phyloP scores from a whole-genome alignment of 2,329 filamentous ascomycete species.

The Pestalotiopsis sp. region DNA sequence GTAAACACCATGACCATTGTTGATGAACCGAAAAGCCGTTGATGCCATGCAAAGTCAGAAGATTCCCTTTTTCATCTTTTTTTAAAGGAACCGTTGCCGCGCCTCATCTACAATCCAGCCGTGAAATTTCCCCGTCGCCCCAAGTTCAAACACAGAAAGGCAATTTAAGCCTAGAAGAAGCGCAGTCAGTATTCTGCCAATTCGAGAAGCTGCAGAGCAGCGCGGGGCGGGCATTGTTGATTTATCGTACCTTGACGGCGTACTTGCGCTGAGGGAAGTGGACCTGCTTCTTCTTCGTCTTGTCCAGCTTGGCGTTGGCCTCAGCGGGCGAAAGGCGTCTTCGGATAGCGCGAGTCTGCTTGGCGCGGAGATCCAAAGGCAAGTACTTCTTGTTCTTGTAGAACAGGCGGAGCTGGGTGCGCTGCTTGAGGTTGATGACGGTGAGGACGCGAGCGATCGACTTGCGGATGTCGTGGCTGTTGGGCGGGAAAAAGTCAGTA shows the following conservation, averaged over 20 bases:
- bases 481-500: conserved; percentile 20
- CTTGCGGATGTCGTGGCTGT: conserved; percentile 97
- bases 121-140: conserved; percentile 23
- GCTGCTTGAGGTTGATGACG: conserved; percentile 99
- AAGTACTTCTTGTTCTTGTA: conserved; percentile 99
- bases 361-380: conserved; percentile 96
- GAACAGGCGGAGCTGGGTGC: conserved; percentile 96
- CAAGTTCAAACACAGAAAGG: conserved; percentile 14
- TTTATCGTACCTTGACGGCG: conserved; percentile 85
- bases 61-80: conserved; percentile 33
- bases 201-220: not conserved
- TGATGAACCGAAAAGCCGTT: conserved; percentile 40
- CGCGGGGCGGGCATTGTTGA: not conserved
- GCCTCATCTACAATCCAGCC: conserved; percentile 28
- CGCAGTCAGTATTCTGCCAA: not conserved
- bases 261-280: conserved; percentile 99
- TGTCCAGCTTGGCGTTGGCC: conserved; percentile 80
- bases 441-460: conserved; percentile 98
- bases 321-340: conserved; percentile 93
- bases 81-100: conserved; percentile 29
- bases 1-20: conserved; percentile 34
- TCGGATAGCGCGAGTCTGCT: conserved; percentile 98
- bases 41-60: conserved; percentile 41
- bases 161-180: conserved; percentile 27
- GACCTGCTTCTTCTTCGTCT: conserved; percentile 92